phyloP scores from a whole-genome alignment of 1,139 yeast genomes.

The Candida sojae region DNA sequence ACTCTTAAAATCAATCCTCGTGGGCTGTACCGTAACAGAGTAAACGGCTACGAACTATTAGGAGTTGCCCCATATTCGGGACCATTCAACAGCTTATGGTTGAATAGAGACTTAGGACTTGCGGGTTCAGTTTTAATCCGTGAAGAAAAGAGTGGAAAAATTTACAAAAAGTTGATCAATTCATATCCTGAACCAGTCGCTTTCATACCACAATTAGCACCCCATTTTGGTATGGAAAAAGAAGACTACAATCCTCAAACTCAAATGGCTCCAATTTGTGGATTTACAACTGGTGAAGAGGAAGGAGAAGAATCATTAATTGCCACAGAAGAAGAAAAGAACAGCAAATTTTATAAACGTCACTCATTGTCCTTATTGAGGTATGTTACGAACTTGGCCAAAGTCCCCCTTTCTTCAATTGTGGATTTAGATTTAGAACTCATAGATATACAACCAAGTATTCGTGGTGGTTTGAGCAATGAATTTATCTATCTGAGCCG shows the following conservation, averaged over 20 bases:
- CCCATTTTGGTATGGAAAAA: conserved; percentile 58
- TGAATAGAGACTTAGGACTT: conserved; percentile 67
- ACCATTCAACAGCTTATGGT: conserved; percentile 55
- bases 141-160: conserved; percentile 27
- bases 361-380: conserved; percentile 57
- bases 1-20: conserved; percentile 59
- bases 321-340: conserved; percentile 59
- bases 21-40: conserved; percentile 25
- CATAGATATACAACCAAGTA: conserved; percentile 64
- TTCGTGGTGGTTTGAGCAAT: conserved; percentile 58
- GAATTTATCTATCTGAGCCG: conserved; percentile 69
- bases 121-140: conserved; percentile 61
- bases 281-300: conserved; percentile 32
- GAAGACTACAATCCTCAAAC: conserved; percentile 63
- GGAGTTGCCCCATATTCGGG: conserved; percentile 74
- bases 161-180: conserved; percentile 48
- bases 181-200: conserved; percentile 67
- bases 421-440: conserved; percentile 62
- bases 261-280: conserved; percentile 63
- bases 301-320: conserved; percentile 24
- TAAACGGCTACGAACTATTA: conserved; percentile 61
- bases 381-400: conserved; percentile 53
- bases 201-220: conserved; percentile 64
- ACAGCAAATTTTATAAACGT: conserved; percentile 61
- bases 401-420: conserved; percentile 50